Evolutionary conservation across 768 basidiomycete genomes (phyloP).

Genomic region (Obba rivulosa): DNA sequence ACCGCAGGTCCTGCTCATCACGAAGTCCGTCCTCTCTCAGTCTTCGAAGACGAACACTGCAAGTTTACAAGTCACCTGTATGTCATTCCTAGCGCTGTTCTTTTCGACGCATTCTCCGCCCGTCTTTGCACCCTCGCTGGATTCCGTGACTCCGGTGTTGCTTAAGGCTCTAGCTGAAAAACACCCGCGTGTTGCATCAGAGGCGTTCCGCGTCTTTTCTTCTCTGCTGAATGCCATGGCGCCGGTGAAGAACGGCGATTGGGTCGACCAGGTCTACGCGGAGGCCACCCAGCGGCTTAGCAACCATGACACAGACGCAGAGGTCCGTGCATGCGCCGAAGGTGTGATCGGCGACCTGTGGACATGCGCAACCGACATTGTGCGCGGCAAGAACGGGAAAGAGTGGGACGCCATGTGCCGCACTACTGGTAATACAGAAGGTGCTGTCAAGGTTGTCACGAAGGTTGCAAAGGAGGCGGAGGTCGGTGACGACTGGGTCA

Average conservation of each 20-base stretch:
- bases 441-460: slow-evolving; percentile 76
- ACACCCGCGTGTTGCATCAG: slow-evolving; percentile 84
- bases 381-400: slow-evolving; percentile 55
- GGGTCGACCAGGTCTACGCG: slow-evolving; percentile 70
- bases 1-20: slow-evolving; percentile 53
- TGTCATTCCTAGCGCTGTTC: slow-evolving; percentile 83
- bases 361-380: slow-evolving; percentile 75
- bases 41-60: slow-evolving; percentile 73
- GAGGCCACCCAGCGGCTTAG: slow-evolving; percentile 67
- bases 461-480: slow-evolving; percentile 75
- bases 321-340: slow-evolving; percentile 80
- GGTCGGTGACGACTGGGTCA: slow-evolving; percentile 74
- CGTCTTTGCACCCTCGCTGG: slow-evolving; percentile 55
- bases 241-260: slow-evolving; percentile 58
- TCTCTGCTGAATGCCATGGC: slow-evolving; percentile 72
- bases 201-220: slow-evolving; percentile 84
- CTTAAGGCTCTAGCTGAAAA: slow-evolving; percentile 73
- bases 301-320: slow-evolving; percentile 85
- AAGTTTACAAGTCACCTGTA: slow-evolving; percentile 72
- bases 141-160: slow-evolving; percentile 66
- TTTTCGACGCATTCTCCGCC: slow-evolving; percentile 67
- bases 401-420: slow-evolving; percentile 83
- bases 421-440: slow-evolving; percentile 62
- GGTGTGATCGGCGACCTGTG: slow-evolving; percentile 83
- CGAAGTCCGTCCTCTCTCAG: slow-evolving; percentile 60